Percentiles rank a stretch among this genome's conserved stretches.
These are phyloP conservation scores for Globisporangium okanoganense DNA, from an alignment of 352 stramenopile genomes.

Conservation along the genomic window DNA sequence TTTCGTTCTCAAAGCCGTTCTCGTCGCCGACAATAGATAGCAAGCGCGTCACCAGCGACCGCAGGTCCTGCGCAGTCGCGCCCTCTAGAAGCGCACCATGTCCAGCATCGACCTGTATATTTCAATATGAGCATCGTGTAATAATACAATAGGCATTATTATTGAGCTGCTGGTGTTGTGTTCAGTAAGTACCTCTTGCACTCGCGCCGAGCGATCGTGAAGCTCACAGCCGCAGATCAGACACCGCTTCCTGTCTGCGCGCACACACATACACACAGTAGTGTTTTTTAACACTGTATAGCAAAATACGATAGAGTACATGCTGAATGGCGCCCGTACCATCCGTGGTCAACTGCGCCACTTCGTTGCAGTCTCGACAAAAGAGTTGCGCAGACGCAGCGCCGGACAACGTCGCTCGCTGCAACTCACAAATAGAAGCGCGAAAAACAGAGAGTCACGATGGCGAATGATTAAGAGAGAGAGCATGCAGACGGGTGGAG, in stretches of 20 bases:
- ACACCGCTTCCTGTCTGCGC: conserved; percentile 61
- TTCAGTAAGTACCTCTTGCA: conserved; percentile 3
- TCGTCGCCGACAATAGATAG: conserved; percentile 28
- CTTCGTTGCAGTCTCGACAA: conserved; percentile 64
- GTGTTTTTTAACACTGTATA: no score
- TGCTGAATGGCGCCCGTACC: conserved; percentile 21
- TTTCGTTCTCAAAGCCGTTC: conserved; percentile 26
- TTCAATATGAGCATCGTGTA: neutral
- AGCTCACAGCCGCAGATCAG: conserved; percentile 63
- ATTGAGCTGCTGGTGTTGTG: neutral
- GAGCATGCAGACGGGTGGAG: neutral
- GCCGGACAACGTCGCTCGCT: neutral
- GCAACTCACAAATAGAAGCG: neutral
- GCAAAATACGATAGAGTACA: neutral
- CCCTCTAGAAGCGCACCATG: neutral
- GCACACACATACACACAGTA: neutral
- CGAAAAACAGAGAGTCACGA: neutral
- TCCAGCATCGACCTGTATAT: neutral
- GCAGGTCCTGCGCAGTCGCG: conserved; percentile 33
- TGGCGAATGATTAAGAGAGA: neutral
- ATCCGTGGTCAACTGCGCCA: conserved; percentile 39
- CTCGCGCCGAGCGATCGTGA: conserved; percentile 17
- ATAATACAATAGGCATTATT: no score
- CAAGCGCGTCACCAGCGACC: conserved; percentile 40
- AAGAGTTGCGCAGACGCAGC: conserved; percentile 28